Conservation (phyloP, 768 basidiomycete genomes). For the Termitomyces heimii region DNA sequence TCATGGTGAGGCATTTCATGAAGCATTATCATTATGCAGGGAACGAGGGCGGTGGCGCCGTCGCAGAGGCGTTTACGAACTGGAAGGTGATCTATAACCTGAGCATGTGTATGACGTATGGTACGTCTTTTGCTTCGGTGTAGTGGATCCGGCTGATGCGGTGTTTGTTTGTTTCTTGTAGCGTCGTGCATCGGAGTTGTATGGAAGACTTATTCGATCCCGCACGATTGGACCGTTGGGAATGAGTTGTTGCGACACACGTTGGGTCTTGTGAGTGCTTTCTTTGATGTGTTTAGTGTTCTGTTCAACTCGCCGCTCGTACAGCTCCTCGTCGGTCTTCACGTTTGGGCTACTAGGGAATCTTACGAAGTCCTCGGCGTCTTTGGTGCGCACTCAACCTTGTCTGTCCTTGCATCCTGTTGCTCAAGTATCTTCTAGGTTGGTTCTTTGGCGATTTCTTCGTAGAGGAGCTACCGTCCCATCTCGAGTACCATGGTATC, state of each 20-base stretch:
- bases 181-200: slow-evolving; percentile 83
- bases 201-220: slow-evolving; percentile 85
- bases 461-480: slow-evolving; percentile 86
- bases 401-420: neutral
- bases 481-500: slow-evolving; percentile 94
- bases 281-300: neutral
- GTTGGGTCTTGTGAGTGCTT: slow-evolving; percentile 65
- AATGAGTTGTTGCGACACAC: slow-evolving; percentile 85
- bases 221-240: slow-evolving; percentile 82
- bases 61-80: slow-evolving; percentile 91
- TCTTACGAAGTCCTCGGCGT: slow-evolving; percentile 91
- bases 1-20: slow-evolving; percentile 87
- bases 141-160: neutral
- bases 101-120: slow-evolving; percentile 93
- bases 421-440: slow-evolving; percentile 36
- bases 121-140: slow-evolving; percentile 31
- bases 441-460: slow-evolving; percentile 99
- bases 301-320: slow-evolving; percentile 5
- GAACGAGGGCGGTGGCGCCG: slow-evolving; percentile 67
- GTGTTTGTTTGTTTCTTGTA: slow-evolving; percentile 23
- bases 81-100: slow-evolving; percentile 94
- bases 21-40: slow-evolving; percentile 90
- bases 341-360: slow-evolving; percentile 87
- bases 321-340: slow-evolving; percentile 78
- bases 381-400: slow-evolving; percentile 54